Conservation (phyloP, 2,329 filamentous ascomycete species). For the Trichoderma gracile region DNA sequence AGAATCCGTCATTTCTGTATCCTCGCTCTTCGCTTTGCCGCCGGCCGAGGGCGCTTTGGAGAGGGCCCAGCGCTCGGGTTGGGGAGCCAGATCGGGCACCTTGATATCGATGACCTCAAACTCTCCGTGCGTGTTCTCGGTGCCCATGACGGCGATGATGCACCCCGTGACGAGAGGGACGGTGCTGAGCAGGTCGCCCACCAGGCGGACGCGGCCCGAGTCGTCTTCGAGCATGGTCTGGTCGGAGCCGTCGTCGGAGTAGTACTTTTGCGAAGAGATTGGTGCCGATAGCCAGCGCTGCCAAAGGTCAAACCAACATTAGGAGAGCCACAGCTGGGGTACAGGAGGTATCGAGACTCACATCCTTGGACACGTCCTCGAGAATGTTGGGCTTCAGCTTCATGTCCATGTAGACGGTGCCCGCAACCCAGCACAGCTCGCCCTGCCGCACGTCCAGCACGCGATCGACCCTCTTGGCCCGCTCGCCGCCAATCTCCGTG, state of each 20-base stretch:
- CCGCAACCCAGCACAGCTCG: conserved; percentile 90
- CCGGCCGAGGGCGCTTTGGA: conserved; percentile 49
- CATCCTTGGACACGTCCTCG: conserved; percentile 91
- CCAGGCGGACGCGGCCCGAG: conserved; percentile 80
- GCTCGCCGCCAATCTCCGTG: conserved; percentile 75
- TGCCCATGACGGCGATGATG: conserved; percentile 91
- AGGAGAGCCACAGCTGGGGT: not conserved
- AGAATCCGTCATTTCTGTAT: conserved; percentile 55
- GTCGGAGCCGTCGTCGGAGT: conserved; percentile 58
- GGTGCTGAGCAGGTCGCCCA: conserved; percentile 67
- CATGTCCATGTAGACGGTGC: conserved; percentile 98
- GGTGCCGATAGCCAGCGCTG: conserved; percentile 89
- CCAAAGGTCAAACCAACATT: not conserved
- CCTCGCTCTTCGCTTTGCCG: conserved; percentile 42
- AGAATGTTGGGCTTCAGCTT: conserved; percentile 92
- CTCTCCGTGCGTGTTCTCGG: conserved; percentile 87
- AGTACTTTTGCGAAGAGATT: conserved; percentile 74
- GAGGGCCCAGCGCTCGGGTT: conserved; percentile 77
- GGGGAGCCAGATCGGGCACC: conserved; percentile 80
- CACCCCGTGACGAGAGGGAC: conserved; percentile 85
- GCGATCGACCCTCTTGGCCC: conserved; percentile 74
- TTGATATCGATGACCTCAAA: conserved; percentile 91
- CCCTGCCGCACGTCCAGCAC: conserved; percentile 96
- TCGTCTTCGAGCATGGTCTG: conserved; percentile 93
- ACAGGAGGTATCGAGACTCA: conserved; percentile 42